Evolutionary conservation across 768 basidiomycete genomes (phyloP), one percentile per base, ranked within the genome.

Genomic region (Pleurotus platypus): DNA sequence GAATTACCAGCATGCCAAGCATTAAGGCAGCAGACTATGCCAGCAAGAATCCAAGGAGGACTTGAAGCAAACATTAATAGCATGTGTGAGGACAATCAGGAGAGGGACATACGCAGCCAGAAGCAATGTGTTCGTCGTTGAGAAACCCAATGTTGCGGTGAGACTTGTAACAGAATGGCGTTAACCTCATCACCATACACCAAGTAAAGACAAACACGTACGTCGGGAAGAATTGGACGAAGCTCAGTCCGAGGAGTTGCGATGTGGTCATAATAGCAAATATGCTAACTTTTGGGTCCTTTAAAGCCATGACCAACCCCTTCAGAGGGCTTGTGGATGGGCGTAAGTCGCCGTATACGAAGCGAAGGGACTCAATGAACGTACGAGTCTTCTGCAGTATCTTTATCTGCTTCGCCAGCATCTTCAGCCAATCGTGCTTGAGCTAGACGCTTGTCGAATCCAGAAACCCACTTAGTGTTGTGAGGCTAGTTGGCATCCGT

Each of bases 361-460:
- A 54, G 4, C 1, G 3, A 3, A 38, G 38, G 12, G 9, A 18
- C 2, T 9, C 49, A 20, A 18, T 27, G 15, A 22, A 72, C 83
- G 39, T 64, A 86, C 86, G 85, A 82, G 55, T 83, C 84, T 27
- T 76, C 69, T 0, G 65, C 65, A n/a, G 77, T 78, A 60, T 88
- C 86, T 61, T 78, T 69, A 61, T 87, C 86, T 0, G 85, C 85
- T 69, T 86, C 85, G 11, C 85, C 84, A 7, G 80, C 83, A 63
- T 87, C 85, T 62, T 87, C 86, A 0, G 85, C 81, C 13, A 87
- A 78, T 12, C 86, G 82, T 13, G 78, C 79, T 66, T 85, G 85
- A 2, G 86, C 86, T n/a, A 88, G 73, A 26, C 75, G 78, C 16
- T 75, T 73, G 57, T 87, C 79, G 7, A 71, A 67, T 0, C 74